Evolutionary conservation across 805 yeast species (phyloP).

Genomic region (Candida qinlingensis): DNA sequence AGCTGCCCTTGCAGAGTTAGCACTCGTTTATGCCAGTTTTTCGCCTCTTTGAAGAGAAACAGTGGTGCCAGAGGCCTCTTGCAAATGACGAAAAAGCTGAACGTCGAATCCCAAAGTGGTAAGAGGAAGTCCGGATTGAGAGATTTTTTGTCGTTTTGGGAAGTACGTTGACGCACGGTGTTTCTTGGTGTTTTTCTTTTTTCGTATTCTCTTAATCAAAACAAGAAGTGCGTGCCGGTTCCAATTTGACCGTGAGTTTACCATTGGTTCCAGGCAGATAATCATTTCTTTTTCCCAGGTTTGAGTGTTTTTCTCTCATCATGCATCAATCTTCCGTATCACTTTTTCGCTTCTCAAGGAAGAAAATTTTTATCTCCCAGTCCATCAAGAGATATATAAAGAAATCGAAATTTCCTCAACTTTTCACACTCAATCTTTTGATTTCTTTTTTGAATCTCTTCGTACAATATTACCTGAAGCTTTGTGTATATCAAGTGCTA

Average conservation of each 20-base stretch:
- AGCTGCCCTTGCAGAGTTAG: background rate
- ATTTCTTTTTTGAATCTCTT: constrained; percentile 1
- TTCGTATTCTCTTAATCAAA: constrained; percentile 3
- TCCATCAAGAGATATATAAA: constrained; percentile 4
- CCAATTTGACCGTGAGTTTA: constrained; percentile 5
- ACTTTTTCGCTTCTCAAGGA: constrained; percentile 5
- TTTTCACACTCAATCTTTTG: background rate
- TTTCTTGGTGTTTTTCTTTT: constrained; percentile 8
- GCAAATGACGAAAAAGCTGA: background rate
- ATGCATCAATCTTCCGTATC: constrained; percentile 3
- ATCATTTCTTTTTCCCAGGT: constrained; percentile 3
- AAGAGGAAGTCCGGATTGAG: constrained; percentile 7
- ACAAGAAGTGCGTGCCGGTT: constrained; percentile 6
- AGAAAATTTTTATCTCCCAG: background rate
- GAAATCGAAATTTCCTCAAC: constrained; percentile 7
- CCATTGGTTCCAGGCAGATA: constrained; percentile 5
- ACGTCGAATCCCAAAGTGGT: constrained; percentile 3
- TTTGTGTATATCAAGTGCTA: constrained; percentile 5
- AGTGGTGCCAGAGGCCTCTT: no score
- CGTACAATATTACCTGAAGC: constrained; percentile 10
- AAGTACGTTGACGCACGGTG: constrained; percentile 5
- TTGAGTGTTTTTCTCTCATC: constrained; percentile 6
- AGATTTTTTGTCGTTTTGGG: constrained; percentile 2
- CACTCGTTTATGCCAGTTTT: background rate
- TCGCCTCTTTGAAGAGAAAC: no score